Evolutionary conservation across 306 rosid genomes (phyloP), one percentile per base, ranked within the genome.

Genomic region (Rosa multiflora): DNA sequence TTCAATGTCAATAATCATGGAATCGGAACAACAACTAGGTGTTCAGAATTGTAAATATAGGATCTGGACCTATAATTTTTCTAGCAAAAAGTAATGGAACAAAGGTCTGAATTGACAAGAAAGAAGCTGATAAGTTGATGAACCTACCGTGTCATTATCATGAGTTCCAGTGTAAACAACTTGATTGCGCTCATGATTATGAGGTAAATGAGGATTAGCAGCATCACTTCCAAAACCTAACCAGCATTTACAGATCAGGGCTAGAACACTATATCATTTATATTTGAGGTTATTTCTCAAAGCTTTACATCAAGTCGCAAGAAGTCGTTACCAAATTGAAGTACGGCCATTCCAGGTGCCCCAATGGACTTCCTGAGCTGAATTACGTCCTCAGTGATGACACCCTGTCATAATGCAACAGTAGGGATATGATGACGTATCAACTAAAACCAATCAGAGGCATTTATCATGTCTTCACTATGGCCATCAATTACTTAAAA

Each of bases 341-440:
- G 99, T 72, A 94, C 97, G 21, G 97, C 97, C 99, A 94, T 92
- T 87, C 99, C 99, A 76, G 99, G 97, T 73, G 99, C 99, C 77
- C 91, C 92, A 52, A 94, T 91, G 77, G 92, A 89, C 83, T 88
- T 89, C 84, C 99, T 85, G 64, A 94, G 95, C 69, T 87, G 86
- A 81, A 94, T 91, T 68, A 94, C 97, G 84, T 94, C 99, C 85
- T 94, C 92, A 0, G 97, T 94, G 88, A 94, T 94, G 82, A 92
- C 97, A 52, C 97, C 98, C 99, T 94, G 86, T 76, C 84, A 75
- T 67, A 39, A 67, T n/a, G 23, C 8, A 53, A 63, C 63, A 74
- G 59, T 56, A 73, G 20, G 55, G 37, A 8, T 8, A 49, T 44
- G 35, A 69, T 69, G 72, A 58, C 15, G n/a, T 6, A 72, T 51